Base-by-base conservation (phyloP, 2,329 filamentous ascomycete genomes). In the Beauveria brongniartii region DNA sequence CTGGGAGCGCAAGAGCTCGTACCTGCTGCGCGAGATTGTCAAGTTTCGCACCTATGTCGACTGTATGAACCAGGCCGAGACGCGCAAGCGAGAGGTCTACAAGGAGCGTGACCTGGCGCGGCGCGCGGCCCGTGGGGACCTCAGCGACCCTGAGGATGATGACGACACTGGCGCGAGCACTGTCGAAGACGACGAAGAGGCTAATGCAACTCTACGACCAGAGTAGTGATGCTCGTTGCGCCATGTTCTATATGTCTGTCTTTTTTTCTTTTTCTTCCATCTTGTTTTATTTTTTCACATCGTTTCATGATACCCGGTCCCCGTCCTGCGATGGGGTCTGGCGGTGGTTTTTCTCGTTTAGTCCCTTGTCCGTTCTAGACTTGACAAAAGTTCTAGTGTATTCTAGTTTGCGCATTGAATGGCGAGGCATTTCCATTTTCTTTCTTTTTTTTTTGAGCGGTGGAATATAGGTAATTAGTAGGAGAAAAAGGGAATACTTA, bases 1-100 rank as follows among this genome's bases (percentile, higher is more conserved):
- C 74, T 99, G 94, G 93, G 92, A 99, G 78, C 87, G 89, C 70
- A 97, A 97, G 78, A 95, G 91, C 61, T 88, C 90, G 34, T 96
- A 97, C 71, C 77, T 99, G 46, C 80, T 97, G 14, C 82, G 90
- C 41, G 94, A 99, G 77, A 97, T 95, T 72, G 92, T 97, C 73
- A 97, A 97, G 74, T 97, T 96, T 76, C 82, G 89, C 63, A 97
- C 92, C 0, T 99, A 97, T 70, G 92, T 97, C 66, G 94, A 97
- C 72, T 87, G 86, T 40, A 77, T 99, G 55, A 81, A 86, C 62
- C 83, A 84, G 43, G 92, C 92, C 0, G 84, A 89, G 67, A 75
- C 72, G 37, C 81, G 85, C 59, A 92, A 89, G 71, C 81, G 83
- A 51, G 87, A 87, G 70, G 87, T 97, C 47, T 89, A 91, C 66